A percentile compares a stretch with the other conserved stretches of the same genome.
phyloP scores from a whole-genome alignment of 2,329 filamentous ascomycete species.

The Teratosphaeria destructans region DNA sequence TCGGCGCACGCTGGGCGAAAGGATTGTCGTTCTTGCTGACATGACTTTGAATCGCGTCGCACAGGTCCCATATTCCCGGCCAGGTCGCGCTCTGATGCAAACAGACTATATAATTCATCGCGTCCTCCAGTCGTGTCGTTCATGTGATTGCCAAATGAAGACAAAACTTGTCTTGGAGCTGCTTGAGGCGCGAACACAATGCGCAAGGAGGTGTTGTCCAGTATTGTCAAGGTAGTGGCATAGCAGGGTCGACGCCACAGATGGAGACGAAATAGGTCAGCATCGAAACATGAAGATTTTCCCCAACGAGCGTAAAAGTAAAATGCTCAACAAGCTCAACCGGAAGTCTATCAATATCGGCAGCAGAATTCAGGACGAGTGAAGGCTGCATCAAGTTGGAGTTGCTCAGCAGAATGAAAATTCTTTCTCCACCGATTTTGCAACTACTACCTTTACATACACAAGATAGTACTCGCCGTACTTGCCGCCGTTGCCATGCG shows the following conservation, averaged over 20 bases:
- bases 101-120: neutral
- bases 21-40: neutral
- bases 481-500: neutral
- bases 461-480: neutral
- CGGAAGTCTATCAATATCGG: neutral
- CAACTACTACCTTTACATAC: neutral
- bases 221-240: too few relatives aligned
- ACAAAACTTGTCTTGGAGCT: too few relatives aligned
- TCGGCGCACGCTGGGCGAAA: neutral
- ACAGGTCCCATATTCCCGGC: neutral
- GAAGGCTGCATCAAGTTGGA: neutral
- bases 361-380: neutral
- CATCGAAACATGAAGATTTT: neutral
- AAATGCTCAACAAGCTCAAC: neutral
- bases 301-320: neutral
- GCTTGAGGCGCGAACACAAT: too few relatives aligned
- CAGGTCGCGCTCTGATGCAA: neutral
- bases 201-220: too few relatives aligned
- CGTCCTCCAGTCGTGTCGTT: neutral
- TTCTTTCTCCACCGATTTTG: neutral
- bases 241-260: too few relatives aligned
- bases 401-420: neutral
- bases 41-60: neutral
- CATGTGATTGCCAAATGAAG: neutral
- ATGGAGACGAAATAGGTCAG: too few relatives aligned